Base-by-base conservation (phyloP, 2,329 filamentous ascomycete species). In the Colletotrichum nymphaeae region DNA sequence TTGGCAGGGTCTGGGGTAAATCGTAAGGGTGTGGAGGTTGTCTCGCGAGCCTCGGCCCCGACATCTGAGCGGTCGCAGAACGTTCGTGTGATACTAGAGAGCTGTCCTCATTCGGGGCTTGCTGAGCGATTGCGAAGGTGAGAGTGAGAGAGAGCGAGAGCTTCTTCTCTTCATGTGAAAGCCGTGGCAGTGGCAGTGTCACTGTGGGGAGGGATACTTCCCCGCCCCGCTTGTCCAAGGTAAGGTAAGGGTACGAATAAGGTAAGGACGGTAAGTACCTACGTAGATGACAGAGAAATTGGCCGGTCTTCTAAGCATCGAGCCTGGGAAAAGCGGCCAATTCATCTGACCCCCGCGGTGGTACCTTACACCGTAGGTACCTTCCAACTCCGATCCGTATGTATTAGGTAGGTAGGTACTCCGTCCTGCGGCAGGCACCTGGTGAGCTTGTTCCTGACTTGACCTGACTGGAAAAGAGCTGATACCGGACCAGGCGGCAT, bases 141-240 rank as follows among this genome's bases (percentile, higher is more conserved):
- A 28, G 24, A 60, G 58, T 24, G 28, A 26, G n/a, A 49, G 42
- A 49, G 42, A 49, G 42, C 16, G 42, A 22, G 42, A 49, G 42
- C 42, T 49, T 49, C 22, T 35, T 22, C 30, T n/a, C 16, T 55
- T 35, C 60, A 63, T 63, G 60, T 49, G 46, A 63, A 62, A 53
- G 60, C 30, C 32, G 59, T 30, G 26, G 37, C 42, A 32, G 46
- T 53, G 60, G 46, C 26, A 55, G 49, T 42, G 37, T 16, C 37
- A 42, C 16, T 42, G 37, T 42, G 62, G 49, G 46, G 26, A 24
- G 14, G 58, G 24, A n/a, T 22, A n/a, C 46, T 53, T 52, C 60
- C 60, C 60, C 62, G 8, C 62, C 28, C 30, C 62, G 30, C 49
- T 63, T 37, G 46, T n/a, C 37, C 46, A 63, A 52, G 59, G 42